phyloP scores from a whole-genome alignment of 2,329 filamentous ascomycete species.

The Claviceps sp. region DNA sequence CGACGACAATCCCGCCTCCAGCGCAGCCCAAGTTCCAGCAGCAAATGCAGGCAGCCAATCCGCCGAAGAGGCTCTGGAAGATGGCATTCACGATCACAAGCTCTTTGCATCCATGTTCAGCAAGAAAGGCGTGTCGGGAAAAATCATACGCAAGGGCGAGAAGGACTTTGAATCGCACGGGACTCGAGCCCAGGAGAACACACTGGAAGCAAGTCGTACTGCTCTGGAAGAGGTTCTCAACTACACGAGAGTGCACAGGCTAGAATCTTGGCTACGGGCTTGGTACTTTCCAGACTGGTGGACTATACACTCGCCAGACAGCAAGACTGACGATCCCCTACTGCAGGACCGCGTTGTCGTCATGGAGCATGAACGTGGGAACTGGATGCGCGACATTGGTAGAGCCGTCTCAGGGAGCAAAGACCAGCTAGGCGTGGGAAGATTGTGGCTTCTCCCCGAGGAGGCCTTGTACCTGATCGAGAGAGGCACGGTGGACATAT shows the following conservation, averaged over 20 bases:
- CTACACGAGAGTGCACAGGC: conserved; percentile 61
- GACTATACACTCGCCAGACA: conserved; percentile 13
- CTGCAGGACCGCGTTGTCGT: conserved; percentile 43
- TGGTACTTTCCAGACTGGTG: conserved; percentile 59
- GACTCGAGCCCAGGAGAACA: conserved; percentile 64
- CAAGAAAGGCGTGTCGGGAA: conserved; percentile 37
- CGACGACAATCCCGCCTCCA: conserved; percentile 24
- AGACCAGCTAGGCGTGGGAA: conserved; percentile 42
- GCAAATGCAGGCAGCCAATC: conserved; percentile 16
- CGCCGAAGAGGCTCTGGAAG: conserved; percentile 50
- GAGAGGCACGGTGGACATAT: conserved; percentile 72
- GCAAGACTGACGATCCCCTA: conserved; percentile 13
- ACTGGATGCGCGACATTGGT: conserved; percentile 66
- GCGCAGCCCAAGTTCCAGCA: conserved; percentile 8
- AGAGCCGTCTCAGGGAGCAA: conserved; percentile 43
- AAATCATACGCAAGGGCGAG: conserved; percentile 77
- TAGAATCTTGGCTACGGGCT: conserved; percentile 51
- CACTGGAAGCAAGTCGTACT: conserved; percentile 65
- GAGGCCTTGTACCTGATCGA: conserved; percentile 85
- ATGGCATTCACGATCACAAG: conserved; percentile 79
- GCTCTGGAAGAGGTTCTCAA: conserved; percentile 83
- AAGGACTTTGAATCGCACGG: conserved; percentile 96
- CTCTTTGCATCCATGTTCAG: conserved; percentile 45
- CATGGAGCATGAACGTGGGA: conserved; percentile 58
- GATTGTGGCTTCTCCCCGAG: conserved; percentile 77